Evolutionary conservation across 2,329 filamentous ascomycete species (phyloP).

Genomic region (Scedosporium apiospermum): DNA sequence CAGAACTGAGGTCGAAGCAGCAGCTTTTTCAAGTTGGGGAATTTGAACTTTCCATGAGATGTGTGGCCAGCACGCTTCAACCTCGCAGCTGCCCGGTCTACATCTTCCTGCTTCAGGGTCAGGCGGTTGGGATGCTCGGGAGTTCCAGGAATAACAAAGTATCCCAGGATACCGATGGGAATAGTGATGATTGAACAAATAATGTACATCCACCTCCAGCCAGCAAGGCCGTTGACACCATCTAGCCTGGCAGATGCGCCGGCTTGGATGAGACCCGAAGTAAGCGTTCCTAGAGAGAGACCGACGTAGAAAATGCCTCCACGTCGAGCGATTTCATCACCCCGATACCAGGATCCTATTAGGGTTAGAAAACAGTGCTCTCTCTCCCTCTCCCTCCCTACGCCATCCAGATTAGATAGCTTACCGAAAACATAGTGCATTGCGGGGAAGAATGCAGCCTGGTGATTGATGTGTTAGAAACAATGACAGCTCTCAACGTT

Average conservation of each 20-base stretch:
- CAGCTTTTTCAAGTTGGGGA: conserved; percentile 21
- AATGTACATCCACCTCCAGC: conserved; percentile 50
- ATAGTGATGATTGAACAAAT: conserved; percentile 45
- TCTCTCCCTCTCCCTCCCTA: no score
- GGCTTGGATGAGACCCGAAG: conserved; percentile 39
- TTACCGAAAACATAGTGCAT: conserved; percentile 28
- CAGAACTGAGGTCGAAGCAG: conserved; percentile 37
- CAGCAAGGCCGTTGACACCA: conserved; percentile 33
- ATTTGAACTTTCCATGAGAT: conserved; percentile 24
- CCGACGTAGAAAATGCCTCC: conserved; percentile 42
- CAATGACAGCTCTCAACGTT: background rate
- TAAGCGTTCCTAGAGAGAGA: conserved; percentile 39
- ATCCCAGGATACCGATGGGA: conserved; percentile 39
- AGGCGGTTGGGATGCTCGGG: conserved; percentile 35
- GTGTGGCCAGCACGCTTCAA: conserved; percentile 33
- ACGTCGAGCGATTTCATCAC: conserved; percentile 35
- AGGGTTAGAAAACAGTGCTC: background rate
- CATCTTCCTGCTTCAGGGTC: conserved; percentile 35
- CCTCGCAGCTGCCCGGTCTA: conserved; percentile 32
- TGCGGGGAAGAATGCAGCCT: conserved; percentile 27
- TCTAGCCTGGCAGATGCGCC: conserved; percentile 29
- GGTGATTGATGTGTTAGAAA: background rate
- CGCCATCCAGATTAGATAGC: background rate
- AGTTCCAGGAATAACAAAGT: conserved; percentile 39
- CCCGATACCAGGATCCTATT: conserved; percentile 37